Evolutionary conservation across 192 early-diverging fungal genomes (phyloP).

Genomic region (Entomortierella parvispora): DNA sequence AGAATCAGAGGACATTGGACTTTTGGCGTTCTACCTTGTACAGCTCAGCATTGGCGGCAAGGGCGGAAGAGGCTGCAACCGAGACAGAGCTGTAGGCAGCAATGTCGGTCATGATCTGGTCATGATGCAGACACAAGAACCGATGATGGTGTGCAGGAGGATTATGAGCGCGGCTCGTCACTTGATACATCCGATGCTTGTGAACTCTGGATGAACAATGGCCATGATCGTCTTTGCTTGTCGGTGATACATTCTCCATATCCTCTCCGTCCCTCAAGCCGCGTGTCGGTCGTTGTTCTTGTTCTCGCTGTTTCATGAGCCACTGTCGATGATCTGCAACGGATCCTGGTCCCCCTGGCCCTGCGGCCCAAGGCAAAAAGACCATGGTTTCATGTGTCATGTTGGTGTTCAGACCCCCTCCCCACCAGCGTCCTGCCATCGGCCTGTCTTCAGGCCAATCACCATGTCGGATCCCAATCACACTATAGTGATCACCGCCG

Average conservation of each 20-base stretch:
- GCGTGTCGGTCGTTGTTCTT: background rate
- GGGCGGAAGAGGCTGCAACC: background rate
- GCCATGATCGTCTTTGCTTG: background rate
- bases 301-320: constrained; percentile 4
- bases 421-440: constrained; percentile 23
- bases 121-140: constrained; percentile 41
- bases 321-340: constrained; percentile 9
- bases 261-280: background rate
- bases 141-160: constrained; percentile 24
- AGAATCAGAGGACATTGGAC: no score
- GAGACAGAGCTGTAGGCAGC: constrained; percentile 9
- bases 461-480: constrained; percentile 39
- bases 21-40: background rate
- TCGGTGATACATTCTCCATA: background rate
- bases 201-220: constrained; percentile 4
- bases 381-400: constrained; percentile 32
- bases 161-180: background rate
- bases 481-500: constrained; percentile 26
- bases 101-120: constrained; percentile 37
- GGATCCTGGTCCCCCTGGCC: constrained; percentile 1
- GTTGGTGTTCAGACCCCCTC: constrained; percentile 15
- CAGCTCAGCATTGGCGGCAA: background rate
- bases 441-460: constrained; percentile 31
- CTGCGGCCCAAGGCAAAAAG: constrained; percentile 22
- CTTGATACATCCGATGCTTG: constrained; percentile 20